Conservation (phyloP, 2,329 filamentous ascomycete genomes). For the Proliferodiscus dingleyae region DNA sequence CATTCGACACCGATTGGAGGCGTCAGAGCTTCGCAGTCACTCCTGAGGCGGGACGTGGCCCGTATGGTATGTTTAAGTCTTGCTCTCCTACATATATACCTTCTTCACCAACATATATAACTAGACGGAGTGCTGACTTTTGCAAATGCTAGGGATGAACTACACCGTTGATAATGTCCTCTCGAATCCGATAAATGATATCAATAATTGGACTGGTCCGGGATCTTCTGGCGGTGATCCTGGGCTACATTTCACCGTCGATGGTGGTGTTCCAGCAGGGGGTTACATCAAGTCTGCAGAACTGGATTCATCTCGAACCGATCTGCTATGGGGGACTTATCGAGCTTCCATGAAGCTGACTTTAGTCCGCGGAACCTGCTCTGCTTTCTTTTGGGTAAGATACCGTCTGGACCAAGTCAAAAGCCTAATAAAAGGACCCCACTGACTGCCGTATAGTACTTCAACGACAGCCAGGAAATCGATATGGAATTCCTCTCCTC, state of each 20-base stretch:
- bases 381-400: conserved; percentile 72
- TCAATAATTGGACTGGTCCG: conserved; percentile 39
- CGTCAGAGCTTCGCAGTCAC: conserved; percentile 64
- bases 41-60: conserved; percentile 51
- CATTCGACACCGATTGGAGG: conserved; percentile 55
- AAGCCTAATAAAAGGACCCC: background rate
- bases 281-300: conserved; percentile 59
- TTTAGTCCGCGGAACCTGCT: conserved; percentile 51
- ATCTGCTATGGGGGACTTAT: conserved; percentile 67
- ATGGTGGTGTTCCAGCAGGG: conserved; percentile 37
- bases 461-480: conserved; percentile 74
- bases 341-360: conserved; percentile 58
- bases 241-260: conserved; percentile 54
- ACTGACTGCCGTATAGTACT: conserved; percentile 49
- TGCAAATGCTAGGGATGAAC: conserved; percentile 40
- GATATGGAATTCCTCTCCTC: conserved; percentile 74
- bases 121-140: background rate
- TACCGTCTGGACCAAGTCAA: background rate
- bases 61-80: conserved; percentile 41
- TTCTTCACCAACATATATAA: background rate
- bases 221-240: conserved; percentile 41
- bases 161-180: conserved; percentile 54
- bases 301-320: conserved; percentile 53
- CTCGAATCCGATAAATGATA: conserved; percentile 43
- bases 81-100: background rate